A percentile compares a stretch with the other conserved stretches of the same genome.
Evolutionary conservation across 2,329 filamentous ascomycete genomes (phyloP).

Genomic region (Penicillium aurantiogriseum): DNA sequence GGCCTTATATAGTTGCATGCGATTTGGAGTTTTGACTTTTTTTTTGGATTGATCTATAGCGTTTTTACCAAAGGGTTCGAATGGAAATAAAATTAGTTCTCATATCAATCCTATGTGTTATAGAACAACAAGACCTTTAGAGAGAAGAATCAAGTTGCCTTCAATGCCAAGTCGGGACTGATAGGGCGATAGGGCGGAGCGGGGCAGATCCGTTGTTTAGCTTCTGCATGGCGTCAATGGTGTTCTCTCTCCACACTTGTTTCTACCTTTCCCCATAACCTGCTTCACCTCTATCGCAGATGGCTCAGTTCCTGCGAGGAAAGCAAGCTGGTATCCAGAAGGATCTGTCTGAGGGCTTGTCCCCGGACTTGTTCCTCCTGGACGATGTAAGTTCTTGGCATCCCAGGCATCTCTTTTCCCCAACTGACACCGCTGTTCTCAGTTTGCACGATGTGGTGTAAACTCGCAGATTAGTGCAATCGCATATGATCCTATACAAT

Average conservation of each 20-base stretch:
- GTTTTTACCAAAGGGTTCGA: neutral
- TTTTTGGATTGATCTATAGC: neutral
- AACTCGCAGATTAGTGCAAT: conserved; percentile 73
- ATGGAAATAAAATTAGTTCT: neutral
- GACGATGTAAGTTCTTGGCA: conserved; percentile 64
- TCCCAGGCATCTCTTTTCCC: conserved; percentile 26
- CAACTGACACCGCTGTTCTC: conserved; percentile 14
- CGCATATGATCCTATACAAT: conserved; percentile 91
- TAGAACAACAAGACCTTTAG: neutral
- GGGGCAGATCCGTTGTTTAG: conserved; percentile 27
- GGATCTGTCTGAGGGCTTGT: conserved; percentile 81
- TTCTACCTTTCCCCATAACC: conserved; percentile 8
- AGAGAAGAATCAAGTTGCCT: neutral
- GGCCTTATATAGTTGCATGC: conserved; percentile 14
- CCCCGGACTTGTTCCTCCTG: conserved; percentile 72
- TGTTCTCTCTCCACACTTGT: conserved; percentile 17
- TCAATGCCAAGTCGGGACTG: conserved; percentile 1
- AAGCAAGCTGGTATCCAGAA: conserved; percentile 92
- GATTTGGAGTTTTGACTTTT: conserved; percentile 3
- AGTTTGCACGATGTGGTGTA: conserved; percentile 74
- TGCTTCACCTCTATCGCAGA: conserved; percentile 39
- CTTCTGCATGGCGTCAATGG: conserved; percentile 29
- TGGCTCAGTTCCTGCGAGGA: conserved; percentile 84
- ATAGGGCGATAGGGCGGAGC: conserved; percentile 20
- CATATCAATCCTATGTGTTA: neutral